Evolutionary conservation across 1,139 yeast species (phyloP).

Genomic region (Protomyces inouyei): DNA sequence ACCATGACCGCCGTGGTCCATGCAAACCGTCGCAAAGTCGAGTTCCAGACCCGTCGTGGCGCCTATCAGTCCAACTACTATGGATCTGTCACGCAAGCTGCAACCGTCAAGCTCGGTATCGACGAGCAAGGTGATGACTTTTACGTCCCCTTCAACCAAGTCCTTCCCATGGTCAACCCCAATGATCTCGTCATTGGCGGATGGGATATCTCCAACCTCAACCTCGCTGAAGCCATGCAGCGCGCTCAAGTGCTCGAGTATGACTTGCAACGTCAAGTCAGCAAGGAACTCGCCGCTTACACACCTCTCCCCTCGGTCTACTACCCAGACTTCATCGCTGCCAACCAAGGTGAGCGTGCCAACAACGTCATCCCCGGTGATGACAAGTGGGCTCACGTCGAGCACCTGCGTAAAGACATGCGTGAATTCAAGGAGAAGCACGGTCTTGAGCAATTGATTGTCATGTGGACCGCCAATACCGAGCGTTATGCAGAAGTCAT

Average conservation of each 20-base stretch:
- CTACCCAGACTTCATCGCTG: conserved; percentile 95
- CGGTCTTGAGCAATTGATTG: conserved; percentile 76
- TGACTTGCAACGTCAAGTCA: conserved; percentile 73
- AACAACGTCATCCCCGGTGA: conserved; percentile 69
- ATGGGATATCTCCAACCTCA: conserved; percentile 81
- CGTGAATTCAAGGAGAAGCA: conserved; percentile 69
- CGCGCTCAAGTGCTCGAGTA: conserved; percentile 84
- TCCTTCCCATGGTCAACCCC: conserved; percentile 84
- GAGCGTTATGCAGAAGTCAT: conserved; percentile 82
- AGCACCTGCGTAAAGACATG: conserved; percentile 78
- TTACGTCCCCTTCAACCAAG: conserved; percentile 85
- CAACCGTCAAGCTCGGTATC: conserved; percentile 85
- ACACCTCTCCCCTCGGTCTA: conserved; percentile 80
- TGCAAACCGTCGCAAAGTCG: conserved; percentile 75
- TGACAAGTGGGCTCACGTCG: conserved; percentile 87
- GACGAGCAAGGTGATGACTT: conserved; percentile 79
- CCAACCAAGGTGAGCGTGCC: conserved; percentile 89
- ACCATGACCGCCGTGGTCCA: conserved; percentile 79
- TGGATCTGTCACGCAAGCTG: conserved; percentile 93
- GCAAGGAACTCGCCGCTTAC: conserved; percentile 57
- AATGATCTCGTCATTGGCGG: conserved; percentile 88
- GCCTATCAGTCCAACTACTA: conserved; percentile 76
- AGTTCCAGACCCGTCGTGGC: conserved; percentile 81
- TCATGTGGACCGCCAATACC: conserved; percentile 96
- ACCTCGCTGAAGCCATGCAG: conserved; percentile 72